Evolutionary conservation across 1,284 basidiomycete genomes (phyloP), one percentile per base, ranked within the genome.

Genomic region (Pseudozyma hubeiensis): DNA sequence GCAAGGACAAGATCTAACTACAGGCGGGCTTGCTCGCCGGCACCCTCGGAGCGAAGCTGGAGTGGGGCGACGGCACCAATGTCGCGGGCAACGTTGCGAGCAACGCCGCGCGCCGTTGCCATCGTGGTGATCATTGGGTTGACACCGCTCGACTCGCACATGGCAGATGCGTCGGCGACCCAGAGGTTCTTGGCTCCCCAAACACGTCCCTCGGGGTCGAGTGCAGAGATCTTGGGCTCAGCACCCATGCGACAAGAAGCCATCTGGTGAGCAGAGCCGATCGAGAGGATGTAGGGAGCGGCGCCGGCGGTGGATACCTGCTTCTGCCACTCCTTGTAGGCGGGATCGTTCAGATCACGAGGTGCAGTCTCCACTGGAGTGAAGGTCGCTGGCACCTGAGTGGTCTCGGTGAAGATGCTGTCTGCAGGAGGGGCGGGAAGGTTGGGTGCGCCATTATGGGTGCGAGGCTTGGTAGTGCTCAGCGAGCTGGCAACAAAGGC

Each of bases 91-190:
- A 84, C 70, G 49, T 83, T 82, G 34, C 82, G 61, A 5, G 81
- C 75, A 30, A 83, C 72, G 40, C 77, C 77, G 17, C 80, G 70
- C 2, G 81, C 72, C 13, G 71, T 74, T 14, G 77, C 81, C 81
- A 83, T 81, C 43, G 80, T 82, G 7, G 86, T 85, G 51, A 87
- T 81, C 86, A 87, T 86, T 0, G 87, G 87, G 70, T 87, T 87
- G 58, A 87, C 87, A 33, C 86, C 87, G 4, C 82, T 82, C 5
- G 85, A 84, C 48, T 84, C 85, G 9, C 85, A 85, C 60, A 87
- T 80, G 40, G 83, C 77, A 37, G 81, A 83, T 29, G 86, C 86
- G 53, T 87, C 87, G 7, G 86, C 86, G 29, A 86, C 81, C 78
- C 85, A 87, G n/a, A 87, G 80, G 16, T 83, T 81, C 34, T 83